Evolutionary conservation across 2,329 filamentous ascomycete species (phyloP), one percentile per base, ranked within the genome.

Genomic region (Nannizzia gypsea): DNA sequence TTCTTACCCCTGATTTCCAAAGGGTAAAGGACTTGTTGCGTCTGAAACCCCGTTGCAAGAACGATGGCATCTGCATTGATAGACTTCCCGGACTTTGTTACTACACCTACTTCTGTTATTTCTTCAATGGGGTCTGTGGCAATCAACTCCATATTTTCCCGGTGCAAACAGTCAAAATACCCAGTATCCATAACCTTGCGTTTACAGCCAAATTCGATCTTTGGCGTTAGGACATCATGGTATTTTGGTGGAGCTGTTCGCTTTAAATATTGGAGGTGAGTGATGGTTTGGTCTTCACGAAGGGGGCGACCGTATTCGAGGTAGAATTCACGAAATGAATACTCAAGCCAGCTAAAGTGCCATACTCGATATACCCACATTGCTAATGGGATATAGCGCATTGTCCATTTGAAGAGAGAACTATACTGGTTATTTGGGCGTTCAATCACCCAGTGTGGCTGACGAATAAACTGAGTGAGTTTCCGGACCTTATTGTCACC

Each of bases 21-120:
- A 0, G 76, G 77, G 36, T 71, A 74, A 3, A 81, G 64, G 59
- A 77, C 73, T 56, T 75, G 74, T 57, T 76, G 73, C 1, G 78
- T 79, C 50, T 76, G 71, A 54, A 80, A 81, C 0, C 79, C 78
- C 31, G 74, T 79, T 0, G 78, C 79, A 1, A 80, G 70, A 6
- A 81, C 67, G 59, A 81, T 77, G 3, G 69, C 76, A 66, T 78
- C 76, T 0, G 76, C 76, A n/a, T 68, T 59, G 24, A 77, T 63
- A 17, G 72, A 64, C 1, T 69, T 65, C 1, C 76, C 76, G 26
- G 68, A 71, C 40, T 65, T 66, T 8, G 76, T 77, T 20, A 67
- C 63, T 3, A 78, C 72, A 0, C 75, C 76, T 1, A 58, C 66
- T 17, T 70, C 68, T 0, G 69, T 73, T 34, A 78, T 74, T 50